These are phyloP conservation scores for Tulasnella sp. DNA, from an alignment of 768 basidiomycete genomes.

Conservation along the genomic window DNA sequence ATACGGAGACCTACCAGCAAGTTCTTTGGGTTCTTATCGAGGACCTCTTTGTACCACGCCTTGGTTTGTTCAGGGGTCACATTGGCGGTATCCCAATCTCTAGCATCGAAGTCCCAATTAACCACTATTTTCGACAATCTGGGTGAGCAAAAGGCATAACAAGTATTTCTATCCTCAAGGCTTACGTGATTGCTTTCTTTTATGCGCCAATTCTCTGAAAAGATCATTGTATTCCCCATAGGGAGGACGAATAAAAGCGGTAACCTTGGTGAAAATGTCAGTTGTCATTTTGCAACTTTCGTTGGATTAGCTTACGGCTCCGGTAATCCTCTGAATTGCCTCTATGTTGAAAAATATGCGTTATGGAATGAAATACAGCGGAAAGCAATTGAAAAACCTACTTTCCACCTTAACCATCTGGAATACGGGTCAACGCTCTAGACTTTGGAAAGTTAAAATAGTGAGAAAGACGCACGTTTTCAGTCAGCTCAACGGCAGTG, in stretches of 20 bases:
- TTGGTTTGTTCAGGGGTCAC: not conserved
- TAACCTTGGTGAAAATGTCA: not conserved
- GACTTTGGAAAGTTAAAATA: conserved; percentile 3
- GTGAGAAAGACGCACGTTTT: too few relatives aligned
- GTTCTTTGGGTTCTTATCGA: not conserved
- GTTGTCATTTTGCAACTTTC: too few relatives aligned
- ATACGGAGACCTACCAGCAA: too few relatives aligned
- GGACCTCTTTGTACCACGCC: not conserved
- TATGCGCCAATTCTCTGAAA: not conserved
- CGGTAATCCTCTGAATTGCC: conserved; percentile 5
- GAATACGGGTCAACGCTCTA: conserved; percentile 5
- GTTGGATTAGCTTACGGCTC: not conserved
- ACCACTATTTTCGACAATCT: not conserved
- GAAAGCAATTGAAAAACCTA: not conserved
- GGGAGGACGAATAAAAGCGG: not conserved
- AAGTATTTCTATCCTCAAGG: not conserved
- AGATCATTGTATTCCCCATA: not conserved
- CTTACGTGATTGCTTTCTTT: not conserved
- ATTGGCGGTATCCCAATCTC: not conserved
- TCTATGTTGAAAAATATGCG: not conserved
- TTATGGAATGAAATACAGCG: not conserved
- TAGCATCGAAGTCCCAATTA: not conserved
- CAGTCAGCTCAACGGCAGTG: too few relatives aligned
- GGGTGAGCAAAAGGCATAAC: not conserved
- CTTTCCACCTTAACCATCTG: conserved; percentile 6